Conservation (phyloP, 176 grass and related monocot genomes). For the Triticum timopheevii region DNA sequence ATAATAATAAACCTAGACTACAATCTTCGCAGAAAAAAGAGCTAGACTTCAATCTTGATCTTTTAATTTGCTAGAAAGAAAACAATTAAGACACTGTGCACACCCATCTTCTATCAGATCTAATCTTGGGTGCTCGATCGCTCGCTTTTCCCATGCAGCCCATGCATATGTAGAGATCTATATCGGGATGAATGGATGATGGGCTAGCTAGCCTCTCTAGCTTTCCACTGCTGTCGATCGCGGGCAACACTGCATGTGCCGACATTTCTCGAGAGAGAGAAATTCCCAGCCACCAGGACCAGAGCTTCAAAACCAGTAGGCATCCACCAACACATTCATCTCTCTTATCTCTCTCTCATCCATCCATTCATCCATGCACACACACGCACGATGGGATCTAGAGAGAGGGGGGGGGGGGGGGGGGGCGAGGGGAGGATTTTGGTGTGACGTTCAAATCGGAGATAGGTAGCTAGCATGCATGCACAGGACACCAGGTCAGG, state of each 20-base stretch:
- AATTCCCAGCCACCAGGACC: conserved; percentile 14
- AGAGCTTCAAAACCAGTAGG: neutral
- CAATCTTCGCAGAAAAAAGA: no score
- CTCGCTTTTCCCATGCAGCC: conserved; percentile 20
- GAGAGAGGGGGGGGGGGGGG: neutral
- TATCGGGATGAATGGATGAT: conserved; percentile 24
- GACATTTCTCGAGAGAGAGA: neutral
- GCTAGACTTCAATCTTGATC: neutral
- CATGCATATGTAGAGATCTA: conserved; percentile 22
- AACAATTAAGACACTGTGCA: neutral
- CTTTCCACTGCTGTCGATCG: conserved; percentile 16
- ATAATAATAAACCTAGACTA: no score
- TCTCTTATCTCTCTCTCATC: neutral
- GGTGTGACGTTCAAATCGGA: conserved; percentile 28
- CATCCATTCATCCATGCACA: neutral
- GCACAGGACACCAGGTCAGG: conserved; percentile 42
- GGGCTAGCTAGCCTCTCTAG: neutral
- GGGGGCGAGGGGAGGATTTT: neutral
- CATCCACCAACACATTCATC: neutral
- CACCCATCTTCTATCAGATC: neutral
- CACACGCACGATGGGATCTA: neutral
- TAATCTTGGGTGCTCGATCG: neutral
- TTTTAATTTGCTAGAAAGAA: neutral
- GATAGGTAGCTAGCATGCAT: neutral
- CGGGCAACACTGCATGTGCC: conserved; percentile 28